Base-by-base conservation (phyloP, 768 basidiomycete species). In the Suillus tomentosus region DNA sequence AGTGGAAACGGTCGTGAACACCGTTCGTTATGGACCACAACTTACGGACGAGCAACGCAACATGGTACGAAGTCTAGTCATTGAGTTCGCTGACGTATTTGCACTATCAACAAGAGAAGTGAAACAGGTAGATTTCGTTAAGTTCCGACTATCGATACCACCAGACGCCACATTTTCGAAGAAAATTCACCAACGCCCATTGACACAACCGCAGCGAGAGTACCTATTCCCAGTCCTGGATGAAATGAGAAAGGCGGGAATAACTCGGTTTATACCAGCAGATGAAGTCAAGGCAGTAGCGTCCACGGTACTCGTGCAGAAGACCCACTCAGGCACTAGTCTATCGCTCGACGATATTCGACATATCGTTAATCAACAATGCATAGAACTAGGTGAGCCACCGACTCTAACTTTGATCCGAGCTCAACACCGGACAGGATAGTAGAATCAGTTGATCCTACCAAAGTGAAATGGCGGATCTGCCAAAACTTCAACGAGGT, bases 51-150 rank as follows among this genome's bases (percentile, higher is more conserved):
- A 31, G 3, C 3, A 31, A 31, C 31, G 1, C 31, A 3, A 31
- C 4, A 31, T 31, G 4, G 31, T 31, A 31, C 1, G 51, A 0
- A 61, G 40, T 0, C 55, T 80, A 3, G 39, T 82, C 0, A 43
- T 7, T 0, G 62, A 76, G 55, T 80, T 71, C 59, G 78, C 81
- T 0, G 79, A 82, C 64, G 67, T 73, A 34, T 84, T 81, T 62
- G 78, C 79, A 6, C 66, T 81, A 2, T 73, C 76, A 0, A 66
- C 81, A 9, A 71, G 73, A 22, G 79, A 84, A 62, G 81, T 83
- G 3, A 57, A 53, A 1, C 65, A 68, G 0, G 74, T 82, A 0
- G 50, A 69, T 9, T 76, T 73, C 1, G 74, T 73, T 4, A 67
- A 69, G 1, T 79, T 82, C 65, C 63, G 56, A 1, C 70, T 82